Evolutionary conservation across 345 rosid genomes (phyloP).

Genomic region (Gossypium turneri): DNA sequence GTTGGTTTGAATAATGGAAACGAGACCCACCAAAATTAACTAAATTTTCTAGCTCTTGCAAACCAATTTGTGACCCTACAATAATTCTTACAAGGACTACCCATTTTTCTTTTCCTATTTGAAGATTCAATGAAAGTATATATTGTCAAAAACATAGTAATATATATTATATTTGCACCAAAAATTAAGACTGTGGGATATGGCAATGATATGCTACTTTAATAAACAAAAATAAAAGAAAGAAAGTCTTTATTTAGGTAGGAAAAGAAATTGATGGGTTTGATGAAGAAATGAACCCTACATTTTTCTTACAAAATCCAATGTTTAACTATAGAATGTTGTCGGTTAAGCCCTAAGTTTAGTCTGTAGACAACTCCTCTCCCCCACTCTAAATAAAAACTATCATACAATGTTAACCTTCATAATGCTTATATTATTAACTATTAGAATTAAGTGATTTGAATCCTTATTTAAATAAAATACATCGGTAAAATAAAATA

Average conservation of each 20-base stretch:
- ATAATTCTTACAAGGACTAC: slow-evolving; percentile 14
- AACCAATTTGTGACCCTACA: slow-evolving; percentile 4
- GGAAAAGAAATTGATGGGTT: slow-evolving; percentile 36
- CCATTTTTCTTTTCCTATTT: neutral
- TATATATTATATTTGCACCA: slow-evolving; percentile 11
- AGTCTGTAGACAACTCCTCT: no score
- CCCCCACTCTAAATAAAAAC: no score
- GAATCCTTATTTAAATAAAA: no score
- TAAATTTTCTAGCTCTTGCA: neutral
- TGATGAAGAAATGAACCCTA: slow-evolving; percentile 33
- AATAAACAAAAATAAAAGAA: slow-evolving; percentile 19
- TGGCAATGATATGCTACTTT: slow-evolving; percentile 12
- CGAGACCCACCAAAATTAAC: slow-evolving; percentile 36
- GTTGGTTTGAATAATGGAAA: slow-evolving; percentile 11
- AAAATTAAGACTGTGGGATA: slow-evolving; percentile 25
- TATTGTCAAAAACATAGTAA: slow-evolving; percentile 15
- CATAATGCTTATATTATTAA: neutral
- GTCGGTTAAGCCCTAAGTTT: no score
- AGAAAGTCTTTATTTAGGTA: slow-evolving; percentile 57
- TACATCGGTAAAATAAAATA: no score
- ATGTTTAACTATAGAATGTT: no score
- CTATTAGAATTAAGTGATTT: no score
- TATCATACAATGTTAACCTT: neutral
- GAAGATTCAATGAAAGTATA: slow-evolving; percentile 9
- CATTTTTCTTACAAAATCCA: slow-evolving; percentile 1